Percentiles rank a stretch among this genome's conserved stretches.
Evolutionary conservation across 768 basidiomycete genomes (phyloP).

Genomic region (Podaxis pistillaris): DNA sequence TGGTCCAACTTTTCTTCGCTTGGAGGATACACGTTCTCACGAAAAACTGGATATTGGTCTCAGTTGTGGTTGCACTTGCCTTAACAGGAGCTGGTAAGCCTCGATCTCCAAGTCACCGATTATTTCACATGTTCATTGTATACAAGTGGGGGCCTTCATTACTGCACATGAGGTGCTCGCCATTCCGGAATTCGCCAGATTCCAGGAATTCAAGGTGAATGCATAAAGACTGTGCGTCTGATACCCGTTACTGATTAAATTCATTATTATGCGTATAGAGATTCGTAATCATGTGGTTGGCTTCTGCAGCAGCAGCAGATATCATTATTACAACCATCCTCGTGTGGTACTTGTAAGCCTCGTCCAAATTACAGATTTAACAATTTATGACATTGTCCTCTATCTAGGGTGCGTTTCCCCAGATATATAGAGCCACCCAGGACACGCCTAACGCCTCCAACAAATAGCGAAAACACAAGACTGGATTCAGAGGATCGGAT

Average conservation of each 20-base stretch:
- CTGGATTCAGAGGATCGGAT: too few species aligned
- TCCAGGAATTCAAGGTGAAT: slow-evolving; percentile 18
- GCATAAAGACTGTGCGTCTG: neutral
- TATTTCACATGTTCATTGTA: neutral
- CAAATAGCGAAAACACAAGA: too few species aligned
- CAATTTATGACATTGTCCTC: too few species aligned
- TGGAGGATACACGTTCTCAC: slow-evolving; percentile 31
- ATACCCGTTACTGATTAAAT: neutral
- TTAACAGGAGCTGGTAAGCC: slow-evolving; percentile 22
- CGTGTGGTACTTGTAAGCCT: slow-evolving; percentile 33
- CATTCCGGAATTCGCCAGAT: slow-evolving; percentile 25
- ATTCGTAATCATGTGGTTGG: slow-evolving; percentile 39
- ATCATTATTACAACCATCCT: slow-evolving; percentile 40
- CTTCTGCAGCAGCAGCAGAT: slow-evolving; percentile 37
- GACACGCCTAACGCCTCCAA: too few species aligned
- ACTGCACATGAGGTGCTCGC: slow-evolving; percentile 24
- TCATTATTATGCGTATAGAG: neutral
- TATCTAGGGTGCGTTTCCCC: too few species aligned
- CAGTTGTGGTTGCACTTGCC: slow-evolving; percentile 18
- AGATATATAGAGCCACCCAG: too few species aligned
- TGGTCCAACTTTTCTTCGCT: slow-evolving; percentile 49
- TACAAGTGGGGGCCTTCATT: slow-evolving; percentile 24
- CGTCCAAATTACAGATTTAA: too few species aligned
- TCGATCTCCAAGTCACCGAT: neutral
- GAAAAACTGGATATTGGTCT: slow-evolving; percentile 18